Evolutionary conservation across 371 early-diverging fungal species (phyloP).

Genomic region (Zychaea mexicana): DNA sequence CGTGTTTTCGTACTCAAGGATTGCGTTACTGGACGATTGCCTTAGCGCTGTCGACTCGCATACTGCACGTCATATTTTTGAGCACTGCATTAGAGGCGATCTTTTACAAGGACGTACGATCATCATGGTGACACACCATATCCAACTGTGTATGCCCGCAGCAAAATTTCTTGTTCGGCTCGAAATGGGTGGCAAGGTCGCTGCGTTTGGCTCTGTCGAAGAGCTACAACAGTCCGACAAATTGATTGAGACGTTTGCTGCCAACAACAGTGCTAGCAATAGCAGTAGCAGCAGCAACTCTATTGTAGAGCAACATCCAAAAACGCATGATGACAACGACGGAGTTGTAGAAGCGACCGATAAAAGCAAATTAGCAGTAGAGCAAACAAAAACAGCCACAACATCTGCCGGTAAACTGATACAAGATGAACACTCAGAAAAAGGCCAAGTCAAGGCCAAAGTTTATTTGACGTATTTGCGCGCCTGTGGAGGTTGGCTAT

Average conservation of each 20-base stretch:
- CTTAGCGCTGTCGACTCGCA: conserved; percentile 84
- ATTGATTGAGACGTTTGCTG: conserved; percentile 13
- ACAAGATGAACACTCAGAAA: conserved; percentile 37
- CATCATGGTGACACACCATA: conserved; percentile 86
- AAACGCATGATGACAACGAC: too few relatives aligned
- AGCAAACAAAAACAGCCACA: too few relatives aligned
- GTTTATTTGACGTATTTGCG: conserved; percentile 65
- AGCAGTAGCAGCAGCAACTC: too few relatives aligned
- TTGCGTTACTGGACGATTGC: conserved; percentile 76
- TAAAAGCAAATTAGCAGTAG: too few relatives aligned
- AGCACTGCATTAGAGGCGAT: conserved; percentile 60
- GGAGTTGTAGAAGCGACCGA: too few relatives aligned
- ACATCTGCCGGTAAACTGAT: conserved; percentile 33
- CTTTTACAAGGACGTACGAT: conserved; percentile 73
- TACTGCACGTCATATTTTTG: conserved; percentile 76
- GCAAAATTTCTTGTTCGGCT: conserved; percentile 67
- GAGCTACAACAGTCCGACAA: conserved; percentile 35
- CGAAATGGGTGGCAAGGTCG: conserved; percentile 49
- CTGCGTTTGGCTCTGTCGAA: conserved; percentile 31
- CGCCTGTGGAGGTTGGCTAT: conserved; percentile 68
- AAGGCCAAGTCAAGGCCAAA: conserved; percentile 61
- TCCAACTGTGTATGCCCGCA: conserved; percentile 69
- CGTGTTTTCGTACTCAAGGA: conserved; percentile 68
- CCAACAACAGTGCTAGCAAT: not conserved
- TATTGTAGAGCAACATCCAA: too few relatives aligned